Percentiles rank a stretch among this genome's conserved stretches.
Evolutionary conservation across 2,329 filamentous ascomycete species (phyloP).

Genomic region (Fusarium illudens): DNA sequence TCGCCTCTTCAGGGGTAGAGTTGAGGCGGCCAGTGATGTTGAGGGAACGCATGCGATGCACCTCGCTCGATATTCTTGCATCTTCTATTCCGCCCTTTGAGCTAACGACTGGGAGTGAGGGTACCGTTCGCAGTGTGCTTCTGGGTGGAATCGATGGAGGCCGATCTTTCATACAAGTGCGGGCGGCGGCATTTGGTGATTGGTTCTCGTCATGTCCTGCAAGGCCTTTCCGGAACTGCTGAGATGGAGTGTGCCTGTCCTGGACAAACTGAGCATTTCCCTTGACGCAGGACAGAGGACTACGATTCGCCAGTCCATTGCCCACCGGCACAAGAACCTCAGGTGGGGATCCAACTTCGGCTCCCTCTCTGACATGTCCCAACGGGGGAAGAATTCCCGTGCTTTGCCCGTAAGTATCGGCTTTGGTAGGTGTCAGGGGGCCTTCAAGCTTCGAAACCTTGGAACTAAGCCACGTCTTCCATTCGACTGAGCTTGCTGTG

Average conservation of each 20-base stretch:
- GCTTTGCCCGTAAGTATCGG: constrained; percentile 4
- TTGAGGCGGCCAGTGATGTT: constrained; percentile 34
- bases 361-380: constrained; percentile 59
- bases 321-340: constrained; percentile 5
- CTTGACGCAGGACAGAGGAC: constrained; percentile 20
- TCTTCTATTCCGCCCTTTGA: background rate
- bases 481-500: constrained; percentile 59
- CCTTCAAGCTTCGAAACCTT: constrained; percentile 59
- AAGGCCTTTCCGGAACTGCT: background rate
- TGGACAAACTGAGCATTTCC: constrained; percentile 11
- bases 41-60: constrained; percentile 40
- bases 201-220: constrained; percentile 31
- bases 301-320: background rate
- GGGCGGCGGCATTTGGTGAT: constrained; percentile 5
- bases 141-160: constrained; percentile 27
- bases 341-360: constrained; percentile 55
- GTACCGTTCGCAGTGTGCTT: constrained; percentile 35
- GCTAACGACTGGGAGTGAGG: constrained; percentile 38
- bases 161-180: background rate
- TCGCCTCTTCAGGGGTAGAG: constrained; percentile 27
- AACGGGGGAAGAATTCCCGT: constrained; percentile 16
- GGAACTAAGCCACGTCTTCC: constrained; percentile 64
- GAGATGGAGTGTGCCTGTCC: background rate
- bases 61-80: background rate
- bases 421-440: constrained; percentile 20